Percentiles rank a stretch among this genome's conserved stretches.
phyloP scores from a whole-genome alignment of 257 asterid genomes.

The Nicotiana benthamiana region DNA sequence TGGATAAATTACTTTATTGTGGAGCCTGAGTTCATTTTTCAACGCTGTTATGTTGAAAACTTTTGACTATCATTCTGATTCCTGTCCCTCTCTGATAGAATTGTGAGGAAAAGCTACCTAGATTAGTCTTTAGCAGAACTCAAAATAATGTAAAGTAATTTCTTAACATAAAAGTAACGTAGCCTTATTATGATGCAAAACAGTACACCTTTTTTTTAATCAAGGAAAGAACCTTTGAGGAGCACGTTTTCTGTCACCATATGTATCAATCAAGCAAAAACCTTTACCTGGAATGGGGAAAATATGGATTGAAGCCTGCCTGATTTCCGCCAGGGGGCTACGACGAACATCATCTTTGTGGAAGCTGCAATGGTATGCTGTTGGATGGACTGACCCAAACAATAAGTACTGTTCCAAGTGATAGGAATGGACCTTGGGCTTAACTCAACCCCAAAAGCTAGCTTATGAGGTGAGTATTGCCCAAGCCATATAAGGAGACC shows the following conservation, averaged over 20 bases:
- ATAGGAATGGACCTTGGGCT: too few relatives aligned
- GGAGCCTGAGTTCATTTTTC: constrained; percentile 9
- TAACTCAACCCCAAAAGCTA: too few relatives aligned
- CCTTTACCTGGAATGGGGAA: constrained; percentile 36
- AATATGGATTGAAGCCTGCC: constrained; percentile 62
- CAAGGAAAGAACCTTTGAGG: constrained; percentile 28
- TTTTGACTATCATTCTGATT: constrained; percentile 32
- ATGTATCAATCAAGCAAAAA: constrained; percentile 5
- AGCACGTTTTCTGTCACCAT: constrained; percentile 8
- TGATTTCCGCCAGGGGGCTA: constrained; percentile 71
- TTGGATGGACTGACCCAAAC: constrained; percentile 69
- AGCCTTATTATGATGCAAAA: constrained; percentile 21
- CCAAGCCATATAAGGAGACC: too few relatives aligned
- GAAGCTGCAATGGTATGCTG: constrained; percentile 83
- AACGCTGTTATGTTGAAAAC: constrained; percentile 17
- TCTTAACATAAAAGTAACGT: constrained; percentile 4
- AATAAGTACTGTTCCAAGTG: constrained; percentile 75
- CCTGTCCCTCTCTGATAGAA: constrained; percentile 33
- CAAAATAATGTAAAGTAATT: constrained; percentile 12
- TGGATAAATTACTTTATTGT: constrained; percentile 1
- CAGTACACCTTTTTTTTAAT: constrained; percentile 31
- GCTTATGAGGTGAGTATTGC: too few relatives aligned
- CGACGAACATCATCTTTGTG: constrained; percentile 45
- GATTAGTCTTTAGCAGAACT: background rate
- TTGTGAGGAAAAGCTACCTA: background rate